Conservation (phyloP, 2,329 filamentous ascomycete species). For the Aspergillus sp. region DNA sequence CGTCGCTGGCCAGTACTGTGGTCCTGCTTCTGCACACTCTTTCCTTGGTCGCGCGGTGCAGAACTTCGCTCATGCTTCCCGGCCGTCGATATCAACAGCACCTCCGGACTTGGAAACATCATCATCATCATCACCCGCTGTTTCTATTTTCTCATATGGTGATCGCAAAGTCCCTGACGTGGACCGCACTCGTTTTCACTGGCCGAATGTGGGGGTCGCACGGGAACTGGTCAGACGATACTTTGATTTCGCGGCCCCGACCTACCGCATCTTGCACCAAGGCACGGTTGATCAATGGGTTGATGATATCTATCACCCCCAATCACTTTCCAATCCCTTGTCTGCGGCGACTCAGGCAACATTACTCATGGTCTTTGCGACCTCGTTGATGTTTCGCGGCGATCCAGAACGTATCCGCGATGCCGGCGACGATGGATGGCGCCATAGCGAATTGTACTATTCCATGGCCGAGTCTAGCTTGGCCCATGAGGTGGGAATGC, state of each 20-base stretch:
- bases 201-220: slow-evolving; percentile 10
- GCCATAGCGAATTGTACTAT: slow-evolving; percentile 16
- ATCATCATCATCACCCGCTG: background rate
- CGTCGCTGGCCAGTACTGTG: slow-evolving; percentile 16
- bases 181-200: slow-evolving; percentile 8
- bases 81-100: slow-evolving; percentile 3
- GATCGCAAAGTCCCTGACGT: slow-evolving; percentile 11
- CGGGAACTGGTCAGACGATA: slow-evolving; percentile 14
- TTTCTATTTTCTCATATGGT: slow-evolving; percentile 16
- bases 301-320: slow-evolving; percentile 6
- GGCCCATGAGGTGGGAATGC: slow-evolving; percentile 12
- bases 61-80: slow-evolving; percentile 9
- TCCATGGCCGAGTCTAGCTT: slow-evolving; percentile 12
- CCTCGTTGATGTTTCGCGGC: slow-evolving; percentile 12
- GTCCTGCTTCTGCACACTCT: slow-evolving; percentile 18
- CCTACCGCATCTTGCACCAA: slow-evolving; percentile 17
- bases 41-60: slow-evolving; percentile 16
- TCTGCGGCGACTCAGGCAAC: slow-evolving; percentile 8
- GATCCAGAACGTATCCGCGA: slow-evolving; percentile 8
- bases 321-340: background rate
- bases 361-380: slow-evolving; percentile 14
- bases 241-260: slow-evolving; percentile 20
- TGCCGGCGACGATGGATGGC: slow-evolving; percentile 9
- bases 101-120: background rate
- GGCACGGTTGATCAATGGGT: slow-evolving; percentile 13